Percentiles rank a stretch among this genome's conserved stretches.
phyloP scores from a whole-genome alignment of 306 rosid genomes.

The Pterocarpus macrocarpus region DNA sequence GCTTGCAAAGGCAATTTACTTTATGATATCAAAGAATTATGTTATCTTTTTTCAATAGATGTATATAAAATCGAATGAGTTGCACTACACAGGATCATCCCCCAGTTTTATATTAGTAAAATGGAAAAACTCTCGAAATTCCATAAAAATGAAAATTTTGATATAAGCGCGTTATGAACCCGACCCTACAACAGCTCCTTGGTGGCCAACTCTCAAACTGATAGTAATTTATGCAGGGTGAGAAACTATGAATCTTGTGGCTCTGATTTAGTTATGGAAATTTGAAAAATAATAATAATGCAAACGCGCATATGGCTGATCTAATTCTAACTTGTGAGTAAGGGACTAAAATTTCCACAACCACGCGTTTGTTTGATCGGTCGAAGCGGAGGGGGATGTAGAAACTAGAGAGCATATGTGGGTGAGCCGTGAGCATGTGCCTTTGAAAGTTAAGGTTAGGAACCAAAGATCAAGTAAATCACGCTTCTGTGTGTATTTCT shows the following conservation, averaged over 20 bases:
- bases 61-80: not conserved
- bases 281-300: too few relatives aligned
- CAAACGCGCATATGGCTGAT: not conserved
- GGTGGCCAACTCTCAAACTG: not conserved
- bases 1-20: not conserved
- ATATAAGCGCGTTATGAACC: slow-evolving; percentile 36
- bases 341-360: not conserved
- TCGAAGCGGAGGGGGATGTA: too few relatives aligned
- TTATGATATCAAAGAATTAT: not conserved
- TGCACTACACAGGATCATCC: not conserved
- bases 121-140: not conserved
- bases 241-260: not conserved
- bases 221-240: not conserved
- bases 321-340: not conserved
- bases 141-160: not conserved
- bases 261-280: not conserved
- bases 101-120: not conserved
- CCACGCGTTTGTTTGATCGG: not conserved
- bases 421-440: not conserved
- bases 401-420: too few relatives aligned
- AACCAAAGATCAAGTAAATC: not conserved
- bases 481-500: not conserved
- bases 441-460: not conserved
- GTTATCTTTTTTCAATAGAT: not conserved
- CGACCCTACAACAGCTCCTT: too few relatives aligned